Conservation (phyloP, 768 basidiomycete genomes). For the Porpolomopsis calyptriformis region DNA sequence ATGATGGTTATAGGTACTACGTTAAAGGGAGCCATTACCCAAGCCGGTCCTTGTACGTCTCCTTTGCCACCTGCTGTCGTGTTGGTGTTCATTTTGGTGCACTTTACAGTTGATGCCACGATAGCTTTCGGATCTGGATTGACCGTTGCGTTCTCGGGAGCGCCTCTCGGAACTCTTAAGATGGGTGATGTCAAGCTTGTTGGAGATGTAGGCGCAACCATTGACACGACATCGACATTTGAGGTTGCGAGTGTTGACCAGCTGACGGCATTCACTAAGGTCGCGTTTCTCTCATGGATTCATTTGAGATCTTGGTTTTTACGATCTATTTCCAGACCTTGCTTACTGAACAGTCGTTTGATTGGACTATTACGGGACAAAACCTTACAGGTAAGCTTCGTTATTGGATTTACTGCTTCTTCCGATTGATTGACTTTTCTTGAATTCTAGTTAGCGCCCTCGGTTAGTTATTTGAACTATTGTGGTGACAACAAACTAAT, state of each 20-base stretch:
- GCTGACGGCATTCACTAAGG: slow-evolving; percentile 58
- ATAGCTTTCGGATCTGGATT: slow-evolving; percentile 58
- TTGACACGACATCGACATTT: slow-evolving; percentile 46
- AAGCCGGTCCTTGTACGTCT: slow-evolving; percentile 61
- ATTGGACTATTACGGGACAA: slow-evolving; percentile 57
- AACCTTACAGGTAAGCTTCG: slow-evolving; percentile 44
- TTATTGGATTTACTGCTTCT: not conserved
- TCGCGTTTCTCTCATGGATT: slow-evolving; percentile 10
- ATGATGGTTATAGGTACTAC: slow-evolving; percentile 27
- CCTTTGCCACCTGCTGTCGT: not conserved
- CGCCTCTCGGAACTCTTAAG: slow-evolving; percentile 45
- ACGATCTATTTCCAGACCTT: slow-evolving; percentile 27
- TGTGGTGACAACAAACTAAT: not conserved
- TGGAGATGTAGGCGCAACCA: slow-evolving; percentile 53
- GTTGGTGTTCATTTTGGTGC: slow-evolving; percentile 3
- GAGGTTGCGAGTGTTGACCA: slow-evolving; percentile 45
- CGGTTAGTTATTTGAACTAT: slow-evolving; percentile 23
- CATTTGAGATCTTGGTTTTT: not conserved
- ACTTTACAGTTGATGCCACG: slow-evolving; percentile 45
- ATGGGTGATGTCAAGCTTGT: slow-evolving; percentile 49
- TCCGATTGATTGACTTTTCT: not conserved
- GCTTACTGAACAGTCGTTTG: slow-evolving; percentile 54
- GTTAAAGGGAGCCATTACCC: slow-evolving; percentile 52
- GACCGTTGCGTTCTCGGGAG: slow-evolving; percentile 48
- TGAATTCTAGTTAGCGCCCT: slow-evolving; percentile 47